Base-by-base conservation (phyloP, 192 early-diverging fungal genomes). In the Gryganskiella cystojenkinii region DNA sequence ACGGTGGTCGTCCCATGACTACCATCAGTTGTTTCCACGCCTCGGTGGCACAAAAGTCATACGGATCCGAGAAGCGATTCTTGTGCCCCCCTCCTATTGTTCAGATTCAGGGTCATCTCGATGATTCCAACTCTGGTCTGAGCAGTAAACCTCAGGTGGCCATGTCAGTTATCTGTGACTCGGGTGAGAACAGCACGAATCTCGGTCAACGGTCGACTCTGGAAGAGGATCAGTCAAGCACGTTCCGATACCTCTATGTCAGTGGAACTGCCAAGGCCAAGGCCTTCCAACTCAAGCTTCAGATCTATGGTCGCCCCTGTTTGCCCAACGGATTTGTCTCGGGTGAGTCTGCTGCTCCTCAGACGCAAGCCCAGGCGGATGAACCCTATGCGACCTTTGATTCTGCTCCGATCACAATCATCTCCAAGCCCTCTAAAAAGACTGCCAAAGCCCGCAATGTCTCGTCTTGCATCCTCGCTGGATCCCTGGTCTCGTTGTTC, bases 361-460 rank as follows among this genome's bases (percentile, higher is more conserved):
- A 61, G 27, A 57, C 19, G 56, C 22, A 61, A 15, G 43, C 47
- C 40, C 72, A 84, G 15, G 28, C 66, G 60, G 58, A 82, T 56
- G 80, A 67, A 47, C 81, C 87, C 9, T 88, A 86, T 63, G 87
- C 87, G 1, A 83, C 80, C 24, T 89, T 93, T 28, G 87, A 92
- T 59, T 92, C 93, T 0, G 78, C 82, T 14, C 89, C 93, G 13
- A 90, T 98, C 54, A 79, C 88, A 11, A 94, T 96, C 56, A 95
- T 98, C 35, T 96, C 94, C 43, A 98, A 98, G 82, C 95, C 96
- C 10, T 94, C 91, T 42, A 96, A 95, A 70, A 97, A 96, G 83
- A 94, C 92, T 2, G 90, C 92, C 52, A 94, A 93, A 82, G 90
- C 91, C 9, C 86, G 90, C 61, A 93, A 94, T 72, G 84, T 87